Conservation (phyloP, 2,329 filamentous ascomycete genomes). For the Penicillium fuscoglaucum region DNA sequence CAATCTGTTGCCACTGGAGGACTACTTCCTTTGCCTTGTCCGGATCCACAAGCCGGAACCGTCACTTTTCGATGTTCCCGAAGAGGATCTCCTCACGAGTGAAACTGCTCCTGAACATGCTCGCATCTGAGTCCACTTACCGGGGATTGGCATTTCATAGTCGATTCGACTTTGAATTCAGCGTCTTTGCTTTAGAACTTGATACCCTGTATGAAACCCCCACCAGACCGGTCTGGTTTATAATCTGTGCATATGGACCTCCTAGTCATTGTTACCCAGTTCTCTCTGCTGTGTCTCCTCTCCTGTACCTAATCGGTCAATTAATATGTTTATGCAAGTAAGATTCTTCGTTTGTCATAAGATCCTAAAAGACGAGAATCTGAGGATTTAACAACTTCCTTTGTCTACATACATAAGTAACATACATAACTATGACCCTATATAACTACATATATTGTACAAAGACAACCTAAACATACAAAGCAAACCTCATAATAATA, state of each 20-base stretch:
- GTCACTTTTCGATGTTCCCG: conserved; percentile 1
- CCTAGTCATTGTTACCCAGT: background rate
- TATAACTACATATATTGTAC: background rate
- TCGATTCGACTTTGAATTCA: background rate
- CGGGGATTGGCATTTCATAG: background rate
- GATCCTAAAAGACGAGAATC: background rate
- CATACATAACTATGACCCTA: background rate
- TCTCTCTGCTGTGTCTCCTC: background rate
- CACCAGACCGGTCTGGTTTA: background rate
- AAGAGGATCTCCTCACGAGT: conserved; percentile 9
- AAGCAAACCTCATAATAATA: background rate
- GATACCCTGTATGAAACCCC: conserved; percentile 9
- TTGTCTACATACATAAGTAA: background rate
- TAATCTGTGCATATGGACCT: conserved; percentile 2
- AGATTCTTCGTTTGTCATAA: background rate
- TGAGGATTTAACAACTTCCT: background rate
- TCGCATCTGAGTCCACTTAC: background rate
- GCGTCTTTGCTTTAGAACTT: conserved; percentile 12
- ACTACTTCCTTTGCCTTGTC: conserved; percentile 64
- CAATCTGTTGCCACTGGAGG: conserved; percentile 65
- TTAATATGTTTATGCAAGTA: background rate
- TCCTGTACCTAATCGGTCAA: background rate
- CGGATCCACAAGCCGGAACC: conserved; percentile 64
- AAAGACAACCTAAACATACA: background rate
- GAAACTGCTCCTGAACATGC: conserved; percentile 11